Percentiles rank a stretch among this genome's conserved stretches.
These are phyloP conservation scores for Waltergamsia citrina DNA, from an alignment of 2,329 filamentous ascomycete species.

Conservation along the genomic window DNA sequence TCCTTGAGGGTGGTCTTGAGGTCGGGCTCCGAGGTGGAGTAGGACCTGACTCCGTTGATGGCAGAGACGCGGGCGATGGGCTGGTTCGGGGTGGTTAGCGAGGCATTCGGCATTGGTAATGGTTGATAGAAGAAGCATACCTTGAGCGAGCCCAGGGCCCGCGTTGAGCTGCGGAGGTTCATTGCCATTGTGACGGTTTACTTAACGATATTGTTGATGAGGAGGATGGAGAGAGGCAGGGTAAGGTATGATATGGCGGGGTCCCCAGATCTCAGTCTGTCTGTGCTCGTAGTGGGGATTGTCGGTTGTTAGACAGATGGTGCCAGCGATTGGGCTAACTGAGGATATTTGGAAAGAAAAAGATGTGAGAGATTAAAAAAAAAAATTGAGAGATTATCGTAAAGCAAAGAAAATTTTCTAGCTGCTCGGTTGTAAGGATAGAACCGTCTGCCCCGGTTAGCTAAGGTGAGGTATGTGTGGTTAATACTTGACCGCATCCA, in stretches of 20 bases:
- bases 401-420: conserved; percentile 2
- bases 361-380: background rate
- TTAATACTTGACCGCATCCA: background rate
- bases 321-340: background rate
- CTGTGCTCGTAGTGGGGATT: background rate
- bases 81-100: conserved; percentile 9
- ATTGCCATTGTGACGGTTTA: conserved; percentile 45
- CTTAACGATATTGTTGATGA: background rate
- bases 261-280: background rate
- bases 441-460: too few relatives aligned
- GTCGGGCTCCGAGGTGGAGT: conserved; percentile 74
- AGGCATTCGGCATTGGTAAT: background rate
- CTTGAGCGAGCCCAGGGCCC: conserved; percentile 54
- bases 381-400: background rate
- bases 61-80: conserved; percentile 20
- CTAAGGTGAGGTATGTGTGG: too few relatives aligned
- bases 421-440: too few relatives aligned
- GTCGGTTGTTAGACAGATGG: background rate
- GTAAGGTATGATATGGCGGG: background rate
- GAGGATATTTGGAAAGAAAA: background rate
- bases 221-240: background rate
- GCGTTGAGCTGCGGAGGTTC: conserved; percentile 50
- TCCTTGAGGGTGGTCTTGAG: conserved; percentile 80
- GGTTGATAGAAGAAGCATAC: conserved; percentile 29
- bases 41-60: conserved; percentile 37